These are phyloP conservation scores for Hippophae gyantsensis DNA, from an alignment of 306 rosid genomes.

Conservation along the genomic window DNA sequence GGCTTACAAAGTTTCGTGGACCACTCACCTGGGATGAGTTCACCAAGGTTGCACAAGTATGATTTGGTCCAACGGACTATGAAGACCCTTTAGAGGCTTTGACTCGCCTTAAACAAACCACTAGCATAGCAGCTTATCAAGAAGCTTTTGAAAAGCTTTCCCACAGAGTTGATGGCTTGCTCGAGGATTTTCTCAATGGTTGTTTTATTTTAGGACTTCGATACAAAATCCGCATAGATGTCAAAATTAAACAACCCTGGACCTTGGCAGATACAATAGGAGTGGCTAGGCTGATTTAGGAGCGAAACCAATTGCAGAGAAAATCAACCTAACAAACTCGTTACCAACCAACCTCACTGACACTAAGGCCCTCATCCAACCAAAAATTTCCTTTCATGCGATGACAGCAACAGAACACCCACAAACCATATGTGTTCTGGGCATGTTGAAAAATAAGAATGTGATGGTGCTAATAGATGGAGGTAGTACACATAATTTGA, in stretches of 20 bases:
- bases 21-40: no score
- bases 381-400: not conserved
- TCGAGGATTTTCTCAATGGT: not conserved
- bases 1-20: no score
- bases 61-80: not conserved
- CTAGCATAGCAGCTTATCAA: not conserved
- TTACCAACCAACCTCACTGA: not conserved
- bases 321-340: not conserved
- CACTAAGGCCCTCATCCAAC: not conserved
- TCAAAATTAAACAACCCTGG: not conserved
- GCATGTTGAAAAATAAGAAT: not conserved
- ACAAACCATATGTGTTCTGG: not conserved
- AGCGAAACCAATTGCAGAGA: not conserved
- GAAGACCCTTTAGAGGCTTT: not conserved
- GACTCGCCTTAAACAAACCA: not conserved
- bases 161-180: slow-evolving; percentile 3
- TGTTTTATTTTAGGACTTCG: not conserved
- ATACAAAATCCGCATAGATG: not conserved
- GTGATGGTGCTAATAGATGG: not conserved
- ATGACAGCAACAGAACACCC: not conserved
- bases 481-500: not conserved
- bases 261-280: not conserved
- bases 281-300: not conserved
- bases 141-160: slow-evolving; percentile 7
- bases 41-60: not conserved